phyloP scores from a whole-genome alignment of 2,329 filamentous ascomycete species.

The Arthrocladium fulminans region DNA sequence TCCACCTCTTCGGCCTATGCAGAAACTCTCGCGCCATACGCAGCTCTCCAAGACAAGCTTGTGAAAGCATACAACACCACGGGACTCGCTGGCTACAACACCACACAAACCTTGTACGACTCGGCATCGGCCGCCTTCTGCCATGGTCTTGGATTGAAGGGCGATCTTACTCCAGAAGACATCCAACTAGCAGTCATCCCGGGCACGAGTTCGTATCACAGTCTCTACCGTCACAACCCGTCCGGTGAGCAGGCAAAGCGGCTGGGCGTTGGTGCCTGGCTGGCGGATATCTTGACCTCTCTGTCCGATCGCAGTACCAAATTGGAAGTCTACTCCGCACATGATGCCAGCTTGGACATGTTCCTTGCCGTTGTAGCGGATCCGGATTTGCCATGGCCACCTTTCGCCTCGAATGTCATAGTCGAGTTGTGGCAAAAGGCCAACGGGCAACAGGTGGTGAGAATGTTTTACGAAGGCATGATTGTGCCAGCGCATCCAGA shows the following conservation, averaged over 20 bases:
- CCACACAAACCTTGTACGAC: slow-evolving; percentile 2
- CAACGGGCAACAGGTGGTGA: slow-evolving; percentile 4
- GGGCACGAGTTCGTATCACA: slow-evolving; percentile 6
- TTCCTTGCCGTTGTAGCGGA: slow-evolving; percentile 7
- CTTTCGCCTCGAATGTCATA: slow-evolving; percentile 5
- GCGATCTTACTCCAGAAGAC: slow-evolving; percentile 2
- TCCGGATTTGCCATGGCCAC: slow-evolving; percentile 7
- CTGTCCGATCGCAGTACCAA: not conserved
- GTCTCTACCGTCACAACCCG: slow-evolving; percentile 1
- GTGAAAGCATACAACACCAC: slow-evolving; percentile 5
- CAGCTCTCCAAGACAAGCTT: not conserved
- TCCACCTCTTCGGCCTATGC: not conserved
- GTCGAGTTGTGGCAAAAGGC: slow-evolving; percentile 5
- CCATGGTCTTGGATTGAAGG: slow-evolving; percentile 7
- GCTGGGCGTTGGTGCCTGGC: slow-evolving; percentile 5
- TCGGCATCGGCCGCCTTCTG: slow-evolving; percentile 2
- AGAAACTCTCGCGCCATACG: slow-evolving; percentile 1
- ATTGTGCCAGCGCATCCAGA: slow-evolving; percentile 1
- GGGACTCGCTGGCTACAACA: slow-evolving; percentile 1
- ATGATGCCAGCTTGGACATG: slow-evolving; percentile 9
- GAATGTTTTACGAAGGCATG: slow-evolving; percentile 9
- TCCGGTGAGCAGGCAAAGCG: not conserved
- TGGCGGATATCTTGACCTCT: not conserved
- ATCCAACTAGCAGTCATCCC: slow-evolving; percentile 2
- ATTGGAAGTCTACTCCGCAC: slow-evolving; percentile 7